phyloP scores from a whole-genome alignment of 768 basidiomycete species.

The Agrocybe pediades region DNA sequence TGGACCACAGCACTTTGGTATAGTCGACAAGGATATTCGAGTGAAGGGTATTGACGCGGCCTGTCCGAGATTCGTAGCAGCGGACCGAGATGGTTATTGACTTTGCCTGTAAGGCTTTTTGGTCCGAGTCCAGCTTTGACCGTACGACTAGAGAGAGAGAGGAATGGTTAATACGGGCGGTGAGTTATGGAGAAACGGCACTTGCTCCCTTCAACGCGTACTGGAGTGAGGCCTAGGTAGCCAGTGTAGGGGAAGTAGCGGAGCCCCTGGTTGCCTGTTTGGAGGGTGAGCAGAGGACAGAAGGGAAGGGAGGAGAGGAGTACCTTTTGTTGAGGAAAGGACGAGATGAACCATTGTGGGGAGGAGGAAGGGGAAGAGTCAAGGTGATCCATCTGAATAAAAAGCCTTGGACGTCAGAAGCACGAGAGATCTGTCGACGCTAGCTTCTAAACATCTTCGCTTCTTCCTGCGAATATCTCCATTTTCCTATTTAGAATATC shows the following conservation, averaged over 20 bases:
- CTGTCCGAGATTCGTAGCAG: constrained; percentile 79
- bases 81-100: constrained; percentile 74
- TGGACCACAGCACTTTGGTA: constrained; percentile 68
- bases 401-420: constrained; percentile 42
- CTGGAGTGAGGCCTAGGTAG: constrained; percentile 78
- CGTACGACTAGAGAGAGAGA: constrained; percentile 53
- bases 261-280: constrained; percentile 61
- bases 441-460: constrained; percentile 35
- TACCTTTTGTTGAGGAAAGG: constrained; percentile 64
- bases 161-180: not conserved
- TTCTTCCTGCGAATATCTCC: constrained; percentile 30
- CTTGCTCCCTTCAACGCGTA: constrained; percentile 77
- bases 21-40: constrained; percentile 73
- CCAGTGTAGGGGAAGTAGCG: constrained; percentile 77
- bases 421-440: constrained; percentile 34
- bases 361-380: constrained; percentile 29
- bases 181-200: constrained; percentile 16
- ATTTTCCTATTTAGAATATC: not conserved
- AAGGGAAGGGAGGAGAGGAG: constrained; percentile 3
- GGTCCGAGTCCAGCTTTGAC: constrained; percentile 71
- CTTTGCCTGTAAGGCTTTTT: constrained; percentile 64
- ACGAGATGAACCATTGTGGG: constrained; percentile 67
- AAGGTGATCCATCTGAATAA: constrained; percentile 40
- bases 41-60: constrained; percentile 55
- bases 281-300: constrained; percentile 12